Percentiles rank a stretch among this genome's conserved stretches.
These are phyloP conservation scores for Starmerella powellii DNA, from an alignment of 805 yeast species.

Conservation along the genomic window DNA sequence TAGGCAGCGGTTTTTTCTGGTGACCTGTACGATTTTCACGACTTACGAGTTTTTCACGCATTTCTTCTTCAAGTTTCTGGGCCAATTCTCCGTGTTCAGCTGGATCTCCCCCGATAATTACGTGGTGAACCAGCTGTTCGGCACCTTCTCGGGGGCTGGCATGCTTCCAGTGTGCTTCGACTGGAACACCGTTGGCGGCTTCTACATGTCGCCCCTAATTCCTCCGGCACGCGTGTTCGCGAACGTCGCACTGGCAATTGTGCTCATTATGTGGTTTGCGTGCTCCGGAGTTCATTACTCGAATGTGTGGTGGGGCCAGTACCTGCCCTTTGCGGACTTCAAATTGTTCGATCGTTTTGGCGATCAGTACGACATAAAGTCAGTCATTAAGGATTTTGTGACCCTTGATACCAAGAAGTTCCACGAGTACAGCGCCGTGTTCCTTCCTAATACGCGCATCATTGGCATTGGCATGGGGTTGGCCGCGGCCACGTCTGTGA, in stretches of 20 bases:
- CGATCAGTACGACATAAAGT: conserved; percentile 38
- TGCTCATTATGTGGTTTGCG: conserved; percentile 42
- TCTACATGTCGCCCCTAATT: conserved; percentile 50
- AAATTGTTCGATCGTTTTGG: conserved; percentile 43
- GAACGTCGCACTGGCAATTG: conserved; percentile 37
- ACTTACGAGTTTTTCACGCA: conserved; percentile 52
- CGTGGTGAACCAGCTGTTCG: conserved; percentile 54
- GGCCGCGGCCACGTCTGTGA: conserved; percentile 52
- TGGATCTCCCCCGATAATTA: conserved; percentile 54
- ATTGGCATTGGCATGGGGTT: conserved; percentile 50
- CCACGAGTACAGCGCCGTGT: conserved; percentile 50
- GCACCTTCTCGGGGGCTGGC: conserved; percentile 50
- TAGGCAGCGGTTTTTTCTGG: conserved; percentile 38
- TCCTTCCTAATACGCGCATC: conserved; percentile 45
- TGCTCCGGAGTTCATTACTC: conserved; percentile 43
- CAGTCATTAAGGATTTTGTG: conserved; percentile 36
- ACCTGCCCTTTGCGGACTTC: conserved; percentile 41
- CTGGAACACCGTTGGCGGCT: conserved; percentile 49
- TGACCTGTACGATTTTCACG: conserved; percentile 28
- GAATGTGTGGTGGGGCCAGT: conserved; percentile 48
- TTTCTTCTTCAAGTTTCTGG: conserved; percentile 45
- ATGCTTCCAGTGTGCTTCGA: conserved; percentile 56
- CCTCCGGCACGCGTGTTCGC: conserved; percentile 43
- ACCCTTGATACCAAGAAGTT: conserved; percentile 39
- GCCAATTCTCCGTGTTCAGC: conserved; percentile 47